These are phyloP conservation scores for Paraurostyla sp. DNA, from an alignment of 73 alveolate genomes.

Conservation along the genomic window DNA sequence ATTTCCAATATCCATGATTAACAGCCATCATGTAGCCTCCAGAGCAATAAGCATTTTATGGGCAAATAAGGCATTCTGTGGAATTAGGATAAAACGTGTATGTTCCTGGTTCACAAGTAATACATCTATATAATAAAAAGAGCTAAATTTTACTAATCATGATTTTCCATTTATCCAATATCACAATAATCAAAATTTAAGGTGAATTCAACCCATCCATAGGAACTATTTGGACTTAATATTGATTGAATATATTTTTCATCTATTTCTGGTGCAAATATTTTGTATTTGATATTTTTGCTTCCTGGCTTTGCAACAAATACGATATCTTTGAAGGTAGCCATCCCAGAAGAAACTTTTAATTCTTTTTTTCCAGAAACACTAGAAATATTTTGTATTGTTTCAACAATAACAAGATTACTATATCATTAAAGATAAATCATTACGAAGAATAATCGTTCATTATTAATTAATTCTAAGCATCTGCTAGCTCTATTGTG, in stretches of 20 bases:
- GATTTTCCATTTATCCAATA: background rate
- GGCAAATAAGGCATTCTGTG: background rate
- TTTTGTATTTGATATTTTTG: background rate
- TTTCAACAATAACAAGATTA: background rate
- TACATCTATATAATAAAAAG: background rate
- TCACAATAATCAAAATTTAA: background rate
- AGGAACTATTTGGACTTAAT: background rate
- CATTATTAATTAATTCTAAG: background rate
- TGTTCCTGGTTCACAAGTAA: background rate
- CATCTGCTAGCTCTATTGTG: background rate
- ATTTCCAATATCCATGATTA: constrained; percentile 54
- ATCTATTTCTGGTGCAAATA: background rate
- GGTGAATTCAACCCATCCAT: background rate
- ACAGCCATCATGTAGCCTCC: constrained; percentile 25
- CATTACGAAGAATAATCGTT: background rate
- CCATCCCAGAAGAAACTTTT: background rate
- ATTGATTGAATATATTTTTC: background rate
- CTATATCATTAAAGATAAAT: background rate
- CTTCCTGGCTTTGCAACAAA: background rate
- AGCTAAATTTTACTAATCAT: background rate
- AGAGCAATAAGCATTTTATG: background rate
- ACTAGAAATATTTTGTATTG: background rate
- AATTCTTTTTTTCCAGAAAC: background rate
- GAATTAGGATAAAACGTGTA: background rate
- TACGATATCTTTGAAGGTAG: background rate